Base-by-base conservation (phyloP, 768 basidiomycete genomes). In the Leccinum aurantiacum region DNA sequence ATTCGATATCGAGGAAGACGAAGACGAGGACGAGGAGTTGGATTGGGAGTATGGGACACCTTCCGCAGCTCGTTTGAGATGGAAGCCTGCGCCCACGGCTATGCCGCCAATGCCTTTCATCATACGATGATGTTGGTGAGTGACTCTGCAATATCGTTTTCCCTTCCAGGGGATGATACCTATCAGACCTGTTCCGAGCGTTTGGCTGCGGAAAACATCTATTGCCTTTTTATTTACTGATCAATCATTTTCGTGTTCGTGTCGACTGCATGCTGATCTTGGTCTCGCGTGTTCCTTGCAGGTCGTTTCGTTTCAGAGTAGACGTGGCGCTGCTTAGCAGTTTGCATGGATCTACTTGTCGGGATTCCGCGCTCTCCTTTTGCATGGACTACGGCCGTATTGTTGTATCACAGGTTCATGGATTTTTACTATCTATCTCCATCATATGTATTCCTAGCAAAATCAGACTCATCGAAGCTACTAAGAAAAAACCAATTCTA, bases 151-250 rank as follows among this genome's bases (percentile, higher is more conserved):
- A 8, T 48, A 22, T 38, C 0, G 4, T 10, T 15, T 33, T 50
- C 44, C 58, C 59, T 68, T 56, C 60, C 67, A 67, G 38, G 57
- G 75, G 88, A 90, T 88, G 89, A 89, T 77, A 83, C 68, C 72
- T 57, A 77, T 83, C 85, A 90, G 87, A 89, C 88, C 88, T 90
- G 87, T 90, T 85, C 89, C 77, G 86, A 90, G 72, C 76, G 65
- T 50, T 68, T 68, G 69, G 65, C 68, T 84, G 86, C 77, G 83
- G 87, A 86, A 75, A 79, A 71, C 66, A 63, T 67, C 80, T 78
- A 86, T 88, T 88, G 86, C 87, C 82, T 84, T 80, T 80, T 79
- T 73, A 67, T 70, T 76, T 79, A 71, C 63, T 63, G 62, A 74
- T 62, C 4, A 24, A 13, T 33, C 5, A 25, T 55, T 50, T 14